Conservation (phyloP, 1,284 basidiomycete genomes). For the Meira nashicola region DNA sequence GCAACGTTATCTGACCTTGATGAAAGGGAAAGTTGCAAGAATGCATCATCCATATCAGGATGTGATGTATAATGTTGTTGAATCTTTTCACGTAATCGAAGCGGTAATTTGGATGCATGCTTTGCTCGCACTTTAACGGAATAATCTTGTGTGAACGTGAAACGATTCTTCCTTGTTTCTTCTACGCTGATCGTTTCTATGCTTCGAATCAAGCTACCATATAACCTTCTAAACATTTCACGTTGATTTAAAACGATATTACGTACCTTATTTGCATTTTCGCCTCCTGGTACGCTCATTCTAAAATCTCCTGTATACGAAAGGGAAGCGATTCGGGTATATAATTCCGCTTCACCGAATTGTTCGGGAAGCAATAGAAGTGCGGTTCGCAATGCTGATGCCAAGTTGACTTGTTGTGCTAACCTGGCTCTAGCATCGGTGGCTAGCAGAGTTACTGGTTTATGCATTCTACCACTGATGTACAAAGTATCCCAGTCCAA, state of each 20-base stretch:
- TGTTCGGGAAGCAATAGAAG: conserved; percentile 61
- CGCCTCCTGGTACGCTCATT: conserved; percentile 81
- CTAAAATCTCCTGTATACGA: conserved; percentile 80
- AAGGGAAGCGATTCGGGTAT: conserved; percentile 77
- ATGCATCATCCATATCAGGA: conserved; percentile 33
- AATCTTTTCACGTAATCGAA: conserved; percentile 30
- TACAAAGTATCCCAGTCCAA: conserved; percentile 91
- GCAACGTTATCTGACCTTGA: conserved; percentile 15
- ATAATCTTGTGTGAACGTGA: conserved; percentile 30
- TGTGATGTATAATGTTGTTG: conserved; percentile 31
- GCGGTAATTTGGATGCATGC: conserved; percentile 36
- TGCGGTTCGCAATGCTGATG: conserved; percentile 78
- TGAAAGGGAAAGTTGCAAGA: conserved; percentile 37
- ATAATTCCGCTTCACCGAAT: conserved; percentile 76
- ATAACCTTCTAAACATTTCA: conserved; percentile 78
- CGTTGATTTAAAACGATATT: conserved; percentile 74
- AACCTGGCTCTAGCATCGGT: conserved; percentile 79
- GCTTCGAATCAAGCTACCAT: conserved; percentile 60
- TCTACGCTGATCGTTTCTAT: conserved; percentile 39
- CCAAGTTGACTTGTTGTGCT: conserved; percentile 87
- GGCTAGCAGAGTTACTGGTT: conserved; percentile 60
- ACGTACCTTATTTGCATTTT: conserved; percentile 75
- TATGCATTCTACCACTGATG: conserved; percentile 92
- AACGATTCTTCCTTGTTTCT: conserved; percentile 25
- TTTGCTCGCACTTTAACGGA: conserved; percentile 24